phyloP scores from a whole-genome alignment of 805 yeast species.

The Nakazawaea anatomiae region DNA sequence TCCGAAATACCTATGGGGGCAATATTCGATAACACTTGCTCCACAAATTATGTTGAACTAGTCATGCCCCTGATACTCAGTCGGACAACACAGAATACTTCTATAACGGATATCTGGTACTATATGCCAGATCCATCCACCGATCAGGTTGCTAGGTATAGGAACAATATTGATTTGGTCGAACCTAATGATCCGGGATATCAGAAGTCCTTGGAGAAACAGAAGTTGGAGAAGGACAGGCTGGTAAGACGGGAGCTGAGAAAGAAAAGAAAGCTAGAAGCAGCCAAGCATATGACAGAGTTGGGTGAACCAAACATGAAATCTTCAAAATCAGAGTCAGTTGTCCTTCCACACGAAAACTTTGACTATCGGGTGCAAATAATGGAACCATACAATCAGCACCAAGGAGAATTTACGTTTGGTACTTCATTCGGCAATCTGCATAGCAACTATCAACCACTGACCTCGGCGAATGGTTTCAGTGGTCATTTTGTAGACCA shows the following conservation, averaged over 20 bases:
- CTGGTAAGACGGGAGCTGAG: slow-evolving; percentile 3
- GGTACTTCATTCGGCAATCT: background rate
- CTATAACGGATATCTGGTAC: slow-evolving; percentile 14
- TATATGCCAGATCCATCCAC: slow-evolving; percentile 17
- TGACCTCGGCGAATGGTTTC: background rate
- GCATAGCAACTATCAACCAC: background rate
- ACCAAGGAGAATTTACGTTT: background rate
- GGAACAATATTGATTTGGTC: slow-evolving; percentile 11
- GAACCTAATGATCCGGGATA: slow-evolving; percentile 21
- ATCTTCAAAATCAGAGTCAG: background rate
- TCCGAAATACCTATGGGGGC: background rate
- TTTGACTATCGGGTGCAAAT: background rate
- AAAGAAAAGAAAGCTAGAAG: slow-evolving; percentile 7
- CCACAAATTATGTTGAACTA: slow-evolving; percentile 1
- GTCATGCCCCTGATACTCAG: background rate
- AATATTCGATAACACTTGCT: background rate
- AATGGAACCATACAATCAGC: background rate
- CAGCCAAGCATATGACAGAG: too few species aligned
- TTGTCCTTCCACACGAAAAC: too few species aligned
- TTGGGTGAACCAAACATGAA: background rate
- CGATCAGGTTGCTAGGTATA: slow-evolving; percentile 18
- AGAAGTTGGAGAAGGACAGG: slow-evolving; percentile 4
- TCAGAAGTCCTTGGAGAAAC: slow-evolving; percentile 10
- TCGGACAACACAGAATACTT: background rate
- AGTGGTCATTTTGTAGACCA: background rate